Conservation (phyloP, 495 filamentous ascomycete species). For the Sabuloglossum arenarium region DNA sequence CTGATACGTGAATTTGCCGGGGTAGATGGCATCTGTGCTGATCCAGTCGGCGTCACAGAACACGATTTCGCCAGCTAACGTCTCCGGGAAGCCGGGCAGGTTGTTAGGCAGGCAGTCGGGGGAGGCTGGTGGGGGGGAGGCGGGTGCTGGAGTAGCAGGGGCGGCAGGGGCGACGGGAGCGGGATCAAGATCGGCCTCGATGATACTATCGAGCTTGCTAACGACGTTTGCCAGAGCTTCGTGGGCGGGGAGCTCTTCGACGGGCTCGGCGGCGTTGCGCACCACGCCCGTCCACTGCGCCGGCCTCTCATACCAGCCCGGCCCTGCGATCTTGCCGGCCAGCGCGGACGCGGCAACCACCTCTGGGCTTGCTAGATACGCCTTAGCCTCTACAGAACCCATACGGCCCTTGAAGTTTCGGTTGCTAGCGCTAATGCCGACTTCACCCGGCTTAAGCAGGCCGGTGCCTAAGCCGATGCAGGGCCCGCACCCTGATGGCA, state of each 20-base stretch:
- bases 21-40: no score
- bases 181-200: neutral
- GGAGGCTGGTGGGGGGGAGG: no score
- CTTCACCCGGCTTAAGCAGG: constrained; percentile 64
- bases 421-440: constrained; percentile 71
- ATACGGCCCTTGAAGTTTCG: no score
- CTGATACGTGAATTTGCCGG: no score
- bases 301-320: constrained; percentile 60
- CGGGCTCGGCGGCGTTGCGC: constrained; percentile 39
- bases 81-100: no score
- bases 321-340: constrained; percentile 52
- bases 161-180: no score
- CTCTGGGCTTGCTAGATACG: constrained; percentile 78
- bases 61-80: no score
- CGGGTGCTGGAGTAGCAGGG: no score
- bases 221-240: neutral
- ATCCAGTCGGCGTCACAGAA: no score
- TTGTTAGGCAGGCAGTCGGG: no score
- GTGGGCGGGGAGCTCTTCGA: neutral
- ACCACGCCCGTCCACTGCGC: constrained; percentile 43
- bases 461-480: constrained; percentile 85
- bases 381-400: constrained; percentile 62
- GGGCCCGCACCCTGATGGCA: constrained; percentile 67
- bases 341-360: constrained; percentile 81
- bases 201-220: neutral